Evolutionary conservation across 2,329 filamentous ascomycete genomes (phyloP).

Genomic region (Exophiala xenobiotica): DNA sequence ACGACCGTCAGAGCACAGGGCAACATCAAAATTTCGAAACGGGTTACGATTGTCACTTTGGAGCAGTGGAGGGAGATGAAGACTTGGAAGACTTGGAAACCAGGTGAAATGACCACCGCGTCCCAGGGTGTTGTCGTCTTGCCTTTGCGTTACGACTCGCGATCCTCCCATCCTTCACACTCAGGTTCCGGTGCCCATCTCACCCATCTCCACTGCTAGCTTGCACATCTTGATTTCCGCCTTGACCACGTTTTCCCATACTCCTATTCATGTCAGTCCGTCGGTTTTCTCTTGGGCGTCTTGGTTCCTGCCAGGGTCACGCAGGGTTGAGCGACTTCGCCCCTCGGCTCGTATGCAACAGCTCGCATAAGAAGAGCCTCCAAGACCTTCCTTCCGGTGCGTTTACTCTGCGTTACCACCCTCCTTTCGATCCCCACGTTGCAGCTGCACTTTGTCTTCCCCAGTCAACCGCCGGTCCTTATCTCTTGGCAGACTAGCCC

Average conservation of each 20-base stretch:
- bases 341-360: conserved; percentile 5
- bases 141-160: too few relatives aligned
- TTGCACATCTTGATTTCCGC: not conserved
- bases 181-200: not conserved
- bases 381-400: conserved; percentile 9
- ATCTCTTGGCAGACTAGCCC: conserved; percentile 14
- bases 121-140: too few relatives aligned
- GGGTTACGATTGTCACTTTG: not conserved
- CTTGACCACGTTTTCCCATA: not conserved
- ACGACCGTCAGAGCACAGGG: not conserved
- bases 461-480: not conserved
- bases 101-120: not conserved
- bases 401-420: conserved; percentile 12
- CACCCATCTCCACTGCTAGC: not conserved
- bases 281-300: conserved; percentile 4
- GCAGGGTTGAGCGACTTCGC: not conserved
- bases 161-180: not conserved
- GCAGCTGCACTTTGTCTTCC: not conserved
- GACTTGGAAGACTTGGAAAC: not conserved
- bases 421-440: conserved; percentile 6
- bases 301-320: not conserved
- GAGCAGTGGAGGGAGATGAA: too few relatives aligned
- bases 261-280: not conserved
- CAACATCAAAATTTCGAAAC: not conserved
- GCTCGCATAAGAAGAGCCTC: conserved; percentile 20